Evolutionary conservation across 2,329 filamentous ascomycete genomes (phyloP), one percentile per base, ranked within the genome.

Genomic region (Nigrograna mackinnonii): DNA sequence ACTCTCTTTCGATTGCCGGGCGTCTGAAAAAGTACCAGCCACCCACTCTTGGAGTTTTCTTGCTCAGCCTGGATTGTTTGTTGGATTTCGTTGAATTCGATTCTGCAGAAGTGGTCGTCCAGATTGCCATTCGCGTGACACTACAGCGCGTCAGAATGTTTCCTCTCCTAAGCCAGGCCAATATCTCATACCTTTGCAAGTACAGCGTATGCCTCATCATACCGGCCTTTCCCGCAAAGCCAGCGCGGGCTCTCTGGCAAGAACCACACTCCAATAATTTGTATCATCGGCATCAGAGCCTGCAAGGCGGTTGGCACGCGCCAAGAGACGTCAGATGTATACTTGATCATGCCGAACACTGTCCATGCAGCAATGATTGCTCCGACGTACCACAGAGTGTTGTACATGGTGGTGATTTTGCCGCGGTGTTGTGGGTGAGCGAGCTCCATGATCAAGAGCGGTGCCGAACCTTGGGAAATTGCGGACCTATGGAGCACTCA

Each of bases 1-100:
- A 72, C 41, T 2, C 71, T 34, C 16, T 34, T 34, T 11, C 31
- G 31, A 18, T 34, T 34, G 11, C 12, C 31, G 12, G 31, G 31
- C 11, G 31, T 34, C 11, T 17, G 31, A 2, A 34, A 9, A 13
- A 34, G 31, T 11, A 9, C 16, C 12, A 34, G 11, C 31, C 31
- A 34, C 16, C 11, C 11, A 13, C 9, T 34, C 16, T 17, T 13
- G 3, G 31, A 34, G 31, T 13, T 28, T 14, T 28, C 12, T 34
- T 12, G 13, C 12, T 34, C 31, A 18, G 16, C 16, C 17, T 36
- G 12, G 34, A 20, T 12, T 2, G 16, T 36, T 9, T 21, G 16
- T 20, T 32, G 13, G 9, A 40, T 40, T 17, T 40, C 37, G 11
- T 6, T 12, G n/a, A 40, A 22, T 18, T 40, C 26, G 6, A 34